Percentiles rank a stretch among this genome's conserved stretches.
Evolutionary conservation across 257 asterid genomes (phyloP).

Genomic region (Anisodus tanguticus): DNA sequence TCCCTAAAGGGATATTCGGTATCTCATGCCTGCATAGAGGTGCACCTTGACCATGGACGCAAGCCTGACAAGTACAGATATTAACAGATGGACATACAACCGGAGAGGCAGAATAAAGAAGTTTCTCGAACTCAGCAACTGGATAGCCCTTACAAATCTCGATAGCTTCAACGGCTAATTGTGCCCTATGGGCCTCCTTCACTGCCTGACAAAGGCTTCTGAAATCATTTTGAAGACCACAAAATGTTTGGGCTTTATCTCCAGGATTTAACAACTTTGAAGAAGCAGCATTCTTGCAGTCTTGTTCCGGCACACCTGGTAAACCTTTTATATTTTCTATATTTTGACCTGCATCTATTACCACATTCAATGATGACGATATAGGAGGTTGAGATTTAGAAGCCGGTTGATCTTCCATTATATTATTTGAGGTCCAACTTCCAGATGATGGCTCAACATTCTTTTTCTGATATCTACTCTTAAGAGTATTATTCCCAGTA

Average conservation of each 20-base stretch:
- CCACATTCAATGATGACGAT: neutral
- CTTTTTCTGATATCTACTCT: neutral
- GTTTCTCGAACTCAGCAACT: constrained; percentile 40
- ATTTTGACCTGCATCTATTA: neutral
- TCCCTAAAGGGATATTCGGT: constrained; percentile 37
- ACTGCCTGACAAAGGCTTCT: constrained; percentile 30
- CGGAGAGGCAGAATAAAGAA: constrained; percentile 36
- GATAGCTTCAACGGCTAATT: constrained; percentile 33
- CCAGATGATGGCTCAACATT: no score
- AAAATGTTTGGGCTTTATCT: constrained; percentile 9
- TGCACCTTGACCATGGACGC: constrained; percentile 27
- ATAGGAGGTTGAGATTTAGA: neutral
- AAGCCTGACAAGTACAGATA: constrained; percentile 24
- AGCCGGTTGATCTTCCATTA: neutral
- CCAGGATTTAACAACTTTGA: constrained; percentile 23
- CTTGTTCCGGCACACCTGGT: neutral
- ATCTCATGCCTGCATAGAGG: constrained; percentile 28
- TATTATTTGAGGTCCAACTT: no score
- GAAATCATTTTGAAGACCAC: neutral
- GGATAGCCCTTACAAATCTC: constrained; percentile 33
- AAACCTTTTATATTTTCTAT: neutral
- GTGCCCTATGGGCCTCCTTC: constrained; percentile 33
- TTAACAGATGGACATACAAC: constrained; percentile 32
- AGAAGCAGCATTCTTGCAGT: constrained; percentile 17
- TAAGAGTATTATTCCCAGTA: neutral